Conservation (phyloP, 2,329 filamentous ascomycete species). For the Phaeoacremonium minimum region DNA sequence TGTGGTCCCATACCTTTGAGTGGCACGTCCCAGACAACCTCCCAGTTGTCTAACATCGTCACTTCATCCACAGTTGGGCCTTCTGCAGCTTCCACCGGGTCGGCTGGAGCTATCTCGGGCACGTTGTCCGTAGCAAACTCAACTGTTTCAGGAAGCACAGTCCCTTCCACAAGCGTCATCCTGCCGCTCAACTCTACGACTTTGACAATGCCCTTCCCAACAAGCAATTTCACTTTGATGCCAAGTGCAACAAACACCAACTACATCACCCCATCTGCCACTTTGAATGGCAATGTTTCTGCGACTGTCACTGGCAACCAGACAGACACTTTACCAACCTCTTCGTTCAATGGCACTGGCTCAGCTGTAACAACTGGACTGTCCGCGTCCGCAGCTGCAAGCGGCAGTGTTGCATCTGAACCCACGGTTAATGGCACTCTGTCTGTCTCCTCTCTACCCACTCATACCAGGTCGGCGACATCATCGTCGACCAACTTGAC, state of each 20-base stretch:
- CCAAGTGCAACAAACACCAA: background rate
- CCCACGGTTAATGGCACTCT: background rate
- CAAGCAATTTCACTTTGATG: slow-evolving; percentile 1
- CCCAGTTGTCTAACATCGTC: too few species aligned
- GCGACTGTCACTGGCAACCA: background rate
- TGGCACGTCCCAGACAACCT: too few species aligned
- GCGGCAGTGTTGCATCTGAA: background rate
- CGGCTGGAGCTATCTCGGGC: too few species aligned
- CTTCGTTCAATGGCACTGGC: background rate
- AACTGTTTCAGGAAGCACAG: too few species aligned
- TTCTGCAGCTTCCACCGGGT: background rate
- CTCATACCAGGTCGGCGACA: background rate
- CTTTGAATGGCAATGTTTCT: background rate
- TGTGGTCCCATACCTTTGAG: too few species aligned
- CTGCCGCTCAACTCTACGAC: slow-evolving; percentile 7
- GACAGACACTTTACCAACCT: background rate
- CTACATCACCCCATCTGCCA: background rate
- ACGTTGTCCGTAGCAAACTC: too few species aligned
- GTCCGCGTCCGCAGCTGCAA: background rate
- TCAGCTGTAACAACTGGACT: background rate
- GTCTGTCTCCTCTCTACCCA: background rate
- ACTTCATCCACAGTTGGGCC: slow-evolving; percentile 3
- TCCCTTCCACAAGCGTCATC: slow-evolving; percentile 1
- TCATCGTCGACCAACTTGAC: background rate
- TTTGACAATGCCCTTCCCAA: slow-evolving; percentile 5